These are phyloP conservation scores for Boletus pseudo-olivaceus DNA, from an alignment of 768 basidiomycete genomes.

Conservation along the genomic window DNA sequence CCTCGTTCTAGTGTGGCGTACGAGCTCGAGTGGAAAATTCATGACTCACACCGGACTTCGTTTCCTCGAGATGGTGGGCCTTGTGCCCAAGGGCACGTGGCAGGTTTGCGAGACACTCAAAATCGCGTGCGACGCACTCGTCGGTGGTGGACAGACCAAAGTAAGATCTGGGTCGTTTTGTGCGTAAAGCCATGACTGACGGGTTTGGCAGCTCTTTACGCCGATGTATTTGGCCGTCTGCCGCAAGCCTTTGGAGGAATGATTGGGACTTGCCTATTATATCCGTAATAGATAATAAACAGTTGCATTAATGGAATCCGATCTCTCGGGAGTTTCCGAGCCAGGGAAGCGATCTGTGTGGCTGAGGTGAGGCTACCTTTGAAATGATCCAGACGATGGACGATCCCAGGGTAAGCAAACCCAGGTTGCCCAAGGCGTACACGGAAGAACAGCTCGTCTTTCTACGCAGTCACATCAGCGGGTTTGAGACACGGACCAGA, in stretches of 20 bases:
- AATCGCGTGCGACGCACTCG: conserved; percentile 73
- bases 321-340: conserved; percentile 26
- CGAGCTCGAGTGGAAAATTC: conserved; percentile 81
- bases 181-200: background rate
- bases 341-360: conserved; percentile 13
- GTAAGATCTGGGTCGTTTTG: conserved; percentile 36
- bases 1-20: conserved; percentile 82
- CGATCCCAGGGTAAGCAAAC: conserved; percentile 64
- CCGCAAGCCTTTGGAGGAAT: conserved; percentile 43
- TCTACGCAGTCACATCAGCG: conserved; percentile 48
- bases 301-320: conserved; percentile 21
- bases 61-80: conserved; percentile 68
- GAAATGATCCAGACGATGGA: conserved; percentile 29
- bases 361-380: conserved; percentile 12
- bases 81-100: conserved; percentile 90
- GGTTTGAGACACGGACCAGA: conserved; percentile 57
- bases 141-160: conserved; percentile 84
- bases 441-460: conserved; percentile 61
- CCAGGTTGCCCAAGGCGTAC: conserved; percentile 62
- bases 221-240: conserved; percentile 78
- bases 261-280: background rate
- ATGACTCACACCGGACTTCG: conserved; percentile 80
- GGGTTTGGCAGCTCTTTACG: conserved; percentile 65
- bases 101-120: conserved; percentile 88
- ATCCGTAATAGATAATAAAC: background rate